A percentile compares a stretch with the other conserved stretches of the same genome.
These are phyloP conservation scores for Sporothrix humicola DNA, from an alignment of 2,329 filamentous ascomycete genomes.

Conservation along the genomic window DNA sequence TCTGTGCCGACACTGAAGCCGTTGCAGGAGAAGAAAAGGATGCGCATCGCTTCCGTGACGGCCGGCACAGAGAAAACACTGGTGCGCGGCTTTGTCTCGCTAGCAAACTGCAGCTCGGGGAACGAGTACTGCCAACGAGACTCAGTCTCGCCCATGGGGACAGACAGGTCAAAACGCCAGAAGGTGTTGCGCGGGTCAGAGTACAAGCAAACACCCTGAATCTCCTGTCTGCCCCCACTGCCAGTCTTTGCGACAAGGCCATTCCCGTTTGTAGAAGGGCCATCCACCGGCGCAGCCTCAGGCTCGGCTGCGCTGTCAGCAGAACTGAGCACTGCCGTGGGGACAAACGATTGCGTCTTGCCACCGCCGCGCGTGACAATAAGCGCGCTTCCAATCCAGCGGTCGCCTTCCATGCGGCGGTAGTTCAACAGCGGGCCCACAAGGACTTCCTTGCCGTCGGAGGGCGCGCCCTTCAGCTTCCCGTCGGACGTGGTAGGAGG, in stretches of 20 bases:
- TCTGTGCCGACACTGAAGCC: slow-evolving; percentile 91
- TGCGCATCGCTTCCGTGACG: slow-evolving; percentile 85
- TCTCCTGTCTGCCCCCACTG: slow-evolving; percentile 40
- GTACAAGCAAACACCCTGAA: slow-evolving; percentile 67
- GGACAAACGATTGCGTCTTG: slow-evolving; percentile 60
- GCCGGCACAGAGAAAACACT: slow-evolving; percentile 88
- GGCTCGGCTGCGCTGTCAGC: slow-evolving; percentile 39
- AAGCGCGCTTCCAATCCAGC: slow-evolving; percentile 85
- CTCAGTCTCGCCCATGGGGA: slow-evolving; percentile 74
- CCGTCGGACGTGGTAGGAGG: slow-evolving; percentile 4
- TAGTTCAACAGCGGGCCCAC: slow-evolving; percentile 81
- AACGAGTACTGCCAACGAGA: slow-evolving; percentile 80
- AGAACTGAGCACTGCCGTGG: slow-evolving; percentile 62
- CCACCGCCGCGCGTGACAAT: slow-evolving; percentile 78
- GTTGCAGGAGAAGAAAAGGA: slow-evolving; percentile 99
- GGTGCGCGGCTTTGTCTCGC: slow-evolving; percentile 59
- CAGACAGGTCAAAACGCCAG: slow-evolving; percentile 85
- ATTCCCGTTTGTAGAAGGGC: slow-evolving; percentile 44
- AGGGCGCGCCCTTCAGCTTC: slow-evolving; percentile 31
- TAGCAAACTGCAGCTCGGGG: slow-evolving; percentile 61
- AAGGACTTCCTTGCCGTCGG: slow-evolving; percentile 64
- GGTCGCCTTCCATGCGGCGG: slow-evolving; percentile 68
- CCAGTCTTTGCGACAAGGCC: slow-evolving; percentile 45
- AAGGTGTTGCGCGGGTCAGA: slow-evolving; percentile 76
- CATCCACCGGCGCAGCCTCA: slow-evolving; percentile 41